Evolutionary conservation across 2,329 filamentous ascomycete species (phyloP), one percentile per base, ranked within the genome.

Genomic region (Amylocarpus encephaloides): DNA sequence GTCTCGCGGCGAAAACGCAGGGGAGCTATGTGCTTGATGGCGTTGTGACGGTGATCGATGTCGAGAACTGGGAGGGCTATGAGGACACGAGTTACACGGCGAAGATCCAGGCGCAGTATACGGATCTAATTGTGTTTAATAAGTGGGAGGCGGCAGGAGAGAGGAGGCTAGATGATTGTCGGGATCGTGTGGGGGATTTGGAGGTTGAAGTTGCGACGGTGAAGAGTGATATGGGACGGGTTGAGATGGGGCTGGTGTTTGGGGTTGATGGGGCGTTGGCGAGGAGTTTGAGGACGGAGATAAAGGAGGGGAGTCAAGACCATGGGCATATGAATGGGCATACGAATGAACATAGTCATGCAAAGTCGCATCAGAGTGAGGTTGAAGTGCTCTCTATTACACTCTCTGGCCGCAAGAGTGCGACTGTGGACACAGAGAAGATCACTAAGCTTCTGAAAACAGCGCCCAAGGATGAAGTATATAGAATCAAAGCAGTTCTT

Each of bases 391-490:
- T 97, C 1, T 94, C 88, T 1, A 75, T 95, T n/a, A 82, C 84
- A 6, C 70, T 95, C 46, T 74, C 74, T 46, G 70, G 73, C 5
- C 58, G 67, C 13, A 16, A n/a, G 2, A 56, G 58, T 34, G 68
- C 68, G 1, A 66, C 70, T 13, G 71, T 80, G 19, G 76, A 82
- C 29, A 73, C 82, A 0, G 73, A 80, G 49, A 76, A 85, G 55
- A 76, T 95, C 6, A 74, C 83, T 50, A 71, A 72, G 9, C 72
- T 97, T 1, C 76, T 97, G 30, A 73, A 76, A 42, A 70, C 80
- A 0, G 86, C 92, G 0, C 86, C 90, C 1, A 95, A 94, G 66
- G 93, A 98, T 58, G 91, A 97, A 65, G 82, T 95, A 9, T 98
- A 97, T 70, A 82, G 93, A 49, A 97, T 98, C 67, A 98, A 98